Evolutionary conservation across 176 grass and related monocot species (phyloP), one percentile per base, ranked within the genome.

Genomic region (Cenchrus americanus): DNA sequence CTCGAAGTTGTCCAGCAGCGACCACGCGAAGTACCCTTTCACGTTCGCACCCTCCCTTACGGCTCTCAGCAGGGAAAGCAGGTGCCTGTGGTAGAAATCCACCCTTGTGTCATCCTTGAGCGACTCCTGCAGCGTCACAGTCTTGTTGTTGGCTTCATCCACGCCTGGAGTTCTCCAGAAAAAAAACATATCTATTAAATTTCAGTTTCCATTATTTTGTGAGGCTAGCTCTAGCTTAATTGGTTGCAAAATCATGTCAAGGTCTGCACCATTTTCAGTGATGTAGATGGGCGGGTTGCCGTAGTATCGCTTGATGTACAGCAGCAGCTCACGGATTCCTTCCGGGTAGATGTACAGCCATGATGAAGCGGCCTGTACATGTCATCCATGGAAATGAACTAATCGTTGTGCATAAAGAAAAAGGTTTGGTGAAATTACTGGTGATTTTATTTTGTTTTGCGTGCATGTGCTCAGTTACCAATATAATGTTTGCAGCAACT

Each of bases 11-110:
- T 94, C 89, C 8, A 91, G 66, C 30, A 92, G 19, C 0, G 87
- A 94, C 89, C 92, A 94, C 0, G 77, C 92, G 17, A 94, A 94
- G 75, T 91, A 94, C 3, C 84, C 92, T 65, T 87, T 94, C 62
- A 94, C 77, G 41, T 92, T 87, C 18, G 85, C 89, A 1, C 92
- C 92, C 8, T 87, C 70, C 81, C 88, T 93, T 61, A 97, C 91
- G 34, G 89, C 87, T 34, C 60, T 49, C 3, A 51, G 1, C 19
- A 97, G 0, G 68, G 84, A 70, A 23, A 55, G 59, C 2, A 97
- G 88, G 75, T 97, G 94, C 30, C 41, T 65, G 22, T 79, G 77
- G 74, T 93, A 59, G 86, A 80, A 97, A 1, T 89, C 48, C 26
- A 97, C 73, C 82, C 94, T 83, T 1, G 22, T 43, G 49, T 88